phyloP scores from a whole-genome alignment of 2,329 filamentous ascomycete species.

The Botrytis cinerea region DNA sequence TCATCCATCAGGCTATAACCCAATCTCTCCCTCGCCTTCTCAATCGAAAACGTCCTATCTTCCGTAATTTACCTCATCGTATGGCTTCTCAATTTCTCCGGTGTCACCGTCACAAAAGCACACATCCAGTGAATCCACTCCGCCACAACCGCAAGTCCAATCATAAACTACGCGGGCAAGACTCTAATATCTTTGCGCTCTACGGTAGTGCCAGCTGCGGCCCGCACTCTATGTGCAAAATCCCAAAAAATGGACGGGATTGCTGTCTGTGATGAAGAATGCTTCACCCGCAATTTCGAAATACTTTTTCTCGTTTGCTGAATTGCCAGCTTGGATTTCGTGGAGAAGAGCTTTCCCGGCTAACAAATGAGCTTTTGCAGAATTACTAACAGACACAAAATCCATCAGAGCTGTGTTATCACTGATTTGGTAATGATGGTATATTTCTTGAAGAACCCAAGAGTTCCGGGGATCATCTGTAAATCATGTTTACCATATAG shows the following conservation, averaged over 20 bases:
- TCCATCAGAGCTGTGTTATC: neutral
- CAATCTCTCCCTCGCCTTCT: neutral
- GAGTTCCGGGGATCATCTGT: neutral
- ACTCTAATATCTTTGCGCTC: conserved; percentile 19
- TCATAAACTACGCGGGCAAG: conserved; percentile 20
- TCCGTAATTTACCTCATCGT: neutral
- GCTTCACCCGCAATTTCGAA: conserved; percentile 41
- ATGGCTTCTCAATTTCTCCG: neutral
- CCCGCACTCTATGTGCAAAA: conserved; percentile 27
- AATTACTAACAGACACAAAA: neutral
- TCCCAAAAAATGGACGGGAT: conserved; percentile 41
- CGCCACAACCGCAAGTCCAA: neutral
- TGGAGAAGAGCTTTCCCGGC: neutral
- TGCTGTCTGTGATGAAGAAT: conserved; percentile 44
- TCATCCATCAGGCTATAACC: neutral
- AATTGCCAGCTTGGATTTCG: neutral
- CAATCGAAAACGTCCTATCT: neutral
- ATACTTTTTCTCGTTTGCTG: neutral
- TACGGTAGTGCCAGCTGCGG: conserved; percentile 11
- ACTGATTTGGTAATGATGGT: neutral
- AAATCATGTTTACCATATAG: neutral
- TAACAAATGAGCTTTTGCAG: neutral
- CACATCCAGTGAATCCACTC: conserved; percentile 26
- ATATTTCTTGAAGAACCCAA: neutral
- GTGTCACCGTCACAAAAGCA: conserved; percentile 21